Evolutionary conservation across 2,329 filamentous ascomycete species (phyloP), one percentile per base, ranked within the genome.

Genomic region (Botrytis tulipae): DNA sequence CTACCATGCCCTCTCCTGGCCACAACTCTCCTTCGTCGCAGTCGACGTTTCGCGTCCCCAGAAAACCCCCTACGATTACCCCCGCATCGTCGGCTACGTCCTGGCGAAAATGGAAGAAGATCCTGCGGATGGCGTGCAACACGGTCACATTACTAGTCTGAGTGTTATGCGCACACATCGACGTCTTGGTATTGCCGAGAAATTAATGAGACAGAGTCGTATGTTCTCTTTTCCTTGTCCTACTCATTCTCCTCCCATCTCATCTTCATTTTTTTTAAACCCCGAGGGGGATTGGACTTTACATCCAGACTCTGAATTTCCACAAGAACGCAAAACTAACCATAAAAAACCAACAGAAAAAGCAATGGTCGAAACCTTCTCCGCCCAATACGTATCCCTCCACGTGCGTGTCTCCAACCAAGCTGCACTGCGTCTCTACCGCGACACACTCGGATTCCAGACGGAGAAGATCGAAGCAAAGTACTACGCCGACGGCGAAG

Each of bases 91-190:
- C 37, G 96, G 96, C 79, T 99, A 99, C 82, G 96, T 99, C n/a
- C 90, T 99, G 40, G 96, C 96, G 70, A 99, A 99, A 88, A 99
- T 99, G 95, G 96, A 99, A 84, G 96, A 99, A 86, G 96, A 98
- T 83, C 95, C 96, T 12, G 82, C 91, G 74, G 95, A 98, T 82
- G 95, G 95, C 74, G 86, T 98, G 59, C 93, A 92, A 79, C 96
- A 98, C 84, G 96, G 96, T 25, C 96, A 99, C 85, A 98, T 99
- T 81, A 99, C 96, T 63, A 95, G 92, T 78, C 84, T 99, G 80
- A 95, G 91, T 80, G 96, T 99, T 61, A 99, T 98, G 96, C 88
- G 96, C 77, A 99, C 96, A 77, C 96, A 99, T 84, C 86, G 96
- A 74, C 85, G 95, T 72, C 83, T 99, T 74, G 96, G 96, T 0